Evolutionary conservation across 768 basidiomycete species (phyloP).

Genomic region (Mycena epipterygia): DNA sequence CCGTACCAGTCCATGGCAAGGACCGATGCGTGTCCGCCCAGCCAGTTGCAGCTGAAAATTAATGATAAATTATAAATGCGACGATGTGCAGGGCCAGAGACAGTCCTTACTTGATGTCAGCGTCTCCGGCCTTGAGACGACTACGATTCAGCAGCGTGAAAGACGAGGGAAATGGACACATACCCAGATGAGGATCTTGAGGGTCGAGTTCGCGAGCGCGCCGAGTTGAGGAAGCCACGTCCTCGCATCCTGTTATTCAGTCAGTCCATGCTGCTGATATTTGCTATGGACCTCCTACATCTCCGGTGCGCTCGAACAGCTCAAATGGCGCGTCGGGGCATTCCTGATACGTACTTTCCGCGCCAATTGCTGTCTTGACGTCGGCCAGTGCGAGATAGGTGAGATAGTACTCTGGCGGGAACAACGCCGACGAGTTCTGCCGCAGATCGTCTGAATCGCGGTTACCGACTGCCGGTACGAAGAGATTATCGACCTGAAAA

Average conservation of each 20-base stretch:
- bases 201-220: conserved; percentile 57
- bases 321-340: conserved; percentile 61
- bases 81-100: neutral
- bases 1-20: conserved; percentile 63
- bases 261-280: neutral
- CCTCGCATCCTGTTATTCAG: conserved; percentile 61
- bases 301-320: conserved; percentile 66
- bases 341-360: conserved; percentile 60
- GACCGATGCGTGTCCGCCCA: conserved; percentile 59
- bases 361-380: conserved; percentile 64
- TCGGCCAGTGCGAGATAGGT: conserved; percentile 55
- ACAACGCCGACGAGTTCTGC: conserved; percentile 64
- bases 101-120: conserved; percentile 63
- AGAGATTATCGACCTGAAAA: conserved; percentile 60
- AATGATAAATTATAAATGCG: neutral
- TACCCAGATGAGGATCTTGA: conserved; percentile 65
- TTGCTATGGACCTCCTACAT: conserved; percentile 49
- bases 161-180: neutral
- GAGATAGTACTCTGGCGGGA: conserved; percentile 71
- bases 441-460: conserved; percentile 70
- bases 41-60: conserved; percentile 59
- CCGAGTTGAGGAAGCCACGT: conserved; percentile 65
- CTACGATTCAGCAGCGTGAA: neutral
- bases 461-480: conserved; percentile 64
- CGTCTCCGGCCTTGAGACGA: conserved; percentile 57